Conservation (phyloP, 2,329 filamentous ascomycete species). For the Sporothrix brasiliensis region DNA sequence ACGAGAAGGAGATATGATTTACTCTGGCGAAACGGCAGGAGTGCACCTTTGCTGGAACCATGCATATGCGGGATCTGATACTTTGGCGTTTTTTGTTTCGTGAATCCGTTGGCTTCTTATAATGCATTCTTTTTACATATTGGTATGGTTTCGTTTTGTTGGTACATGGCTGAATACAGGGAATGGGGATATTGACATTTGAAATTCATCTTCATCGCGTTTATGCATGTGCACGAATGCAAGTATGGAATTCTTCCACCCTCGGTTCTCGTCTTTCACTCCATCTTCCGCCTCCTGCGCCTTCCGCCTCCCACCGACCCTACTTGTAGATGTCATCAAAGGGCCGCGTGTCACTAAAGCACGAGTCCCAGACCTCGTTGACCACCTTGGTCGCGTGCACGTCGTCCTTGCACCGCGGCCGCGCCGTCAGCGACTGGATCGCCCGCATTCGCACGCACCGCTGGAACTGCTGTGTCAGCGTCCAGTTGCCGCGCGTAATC, state of each 20-base stretch:
- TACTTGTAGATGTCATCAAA: slow-evolving; percentile 96
- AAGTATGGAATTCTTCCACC: neutral
- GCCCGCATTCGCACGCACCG: slow-evolving; percentile 85
- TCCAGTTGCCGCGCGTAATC: slow-evolving; percentile 82
- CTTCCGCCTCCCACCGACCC: slow-evolving; percentile 31
- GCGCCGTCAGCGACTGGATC: slow-evolving; percentile 73
- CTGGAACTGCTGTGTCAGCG: slow-evolving; percentile 88
- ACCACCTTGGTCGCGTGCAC: slow-evolving; percentile 84
- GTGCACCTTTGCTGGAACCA: slow-evolving; percentile 21
- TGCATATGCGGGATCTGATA: slow-evolving; percentile 24
- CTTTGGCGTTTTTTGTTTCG: slow-evolving; percentile 24
- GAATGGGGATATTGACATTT: slow-evolving; percentile 19
- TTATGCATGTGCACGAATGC: neutral
- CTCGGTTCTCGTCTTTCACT: no score
- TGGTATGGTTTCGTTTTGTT: slow-evolving; percentile 23
- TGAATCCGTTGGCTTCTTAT: slow-evolving; percentile 12
- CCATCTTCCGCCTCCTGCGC: neutral
- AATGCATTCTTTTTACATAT: neutral
- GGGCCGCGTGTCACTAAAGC: slow-evolving; percentile 88
- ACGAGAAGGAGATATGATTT: neutral
- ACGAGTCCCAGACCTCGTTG: slow-evolving; percentile 98
- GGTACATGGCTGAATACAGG: slow-evolving; percentile 24
- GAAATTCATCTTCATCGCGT: slow-evolving; percentile 20
- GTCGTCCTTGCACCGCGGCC: slow-evolving; percentile 81
- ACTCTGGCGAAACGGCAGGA: slow-evolving; percentile 19